Evolutionary conservation across 345 rosid species (phyloP).

Genomic region (Orychophragmus violaceus): DNA sequence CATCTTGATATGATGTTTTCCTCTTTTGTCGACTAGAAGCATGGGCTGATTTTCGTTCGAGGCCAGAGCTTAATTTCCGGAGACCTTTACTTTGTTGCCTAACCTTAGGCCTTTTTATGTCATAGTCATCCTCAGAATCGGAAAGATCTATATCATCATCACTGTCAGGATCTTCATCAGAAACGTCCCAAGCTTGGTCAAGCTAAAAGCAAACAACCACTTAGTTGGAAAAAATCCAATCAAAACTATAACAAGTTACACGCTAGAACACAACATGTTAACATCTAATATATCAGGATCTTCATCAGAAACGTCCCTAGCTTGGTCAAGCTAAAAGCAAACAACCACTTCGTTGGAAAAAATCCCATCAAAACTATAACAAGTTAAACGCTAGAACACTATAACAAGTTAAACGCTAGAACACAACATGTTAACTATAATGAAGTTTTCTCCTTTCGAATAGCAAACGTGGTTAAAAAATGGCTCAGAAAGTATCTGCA

Average conservation of each 20-base stretch:
- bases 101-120: slow-evolving; percentile 51
- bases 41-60: slow-evolving; percentile 43
- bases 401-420: too few relatives aligned
- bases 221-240: slow-evolving; percentile 13
- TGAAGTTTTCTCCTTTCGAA: background rate
- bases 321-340: slow-evolving; percentile 47
- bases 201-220: slow-evolving; percentile 22
- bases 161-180: slow-evolving; percentile 63
- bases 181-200: slow-evolving; percentile 78
- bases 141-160: slow-evolving; percentile 59
- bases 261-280: too few relatives aligned
- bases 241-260: slow-evolving; percentile 9
- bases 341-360: slow-evolving; percentile 11
- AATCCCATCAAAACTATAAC: slow-evolving; percentile 8
- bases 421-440: background rate
- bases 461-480: background rate
- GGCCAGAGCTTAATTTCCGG: slow-evolving; percentile 39
- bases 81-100: slow-evolving; percentile 55
- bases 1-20: slow-evolving; percentile 63
- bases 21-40: slow-evolving; percentile 52
- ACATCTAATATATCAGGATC: too few relatives aligned
- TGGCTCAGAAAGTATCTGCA: background rate
- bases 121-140: slow-evolving; percentile 71
- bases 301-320: slow-evolving; percentile 77
- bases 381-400: slow-evolving; percentile 6